Conservation (phyloP, 768 basidiomycete species). For the Mycena maculata region DNA sequence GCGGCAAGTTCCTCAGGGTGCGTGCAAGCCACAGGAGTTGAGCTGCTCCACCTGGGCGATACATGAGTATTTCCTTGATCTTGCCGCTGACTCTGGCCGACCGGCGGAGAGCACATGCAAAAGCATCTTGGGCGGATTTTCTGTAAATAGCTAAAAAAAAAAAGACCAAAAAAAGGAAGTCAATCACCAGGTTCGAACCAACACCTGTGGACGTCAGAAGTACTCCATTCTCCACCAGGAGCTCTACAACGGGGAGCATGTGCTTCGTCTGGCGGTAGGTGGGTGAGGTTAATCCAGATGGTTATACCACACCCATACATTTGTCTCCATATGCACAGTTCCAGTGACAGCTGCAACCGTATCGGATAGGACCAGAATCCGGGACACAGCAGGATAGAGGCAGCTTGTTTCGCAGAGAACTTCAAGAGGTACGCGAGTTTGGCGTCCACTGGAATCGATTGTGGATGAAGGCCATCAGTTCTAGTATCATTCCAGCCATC, state of each 20-base stretch:
- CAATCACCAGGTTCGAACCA: too few species aligned
- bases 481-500: too few species aligned
- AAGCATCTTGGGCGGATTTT: not conserved
- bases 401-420: not conserved
- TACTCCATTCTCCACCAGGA: not conserved
- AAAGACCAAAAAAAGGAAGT: too few species aligned
- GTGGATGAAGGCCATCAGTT: too few species aligned
- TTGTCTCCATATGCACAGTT: not conserved
- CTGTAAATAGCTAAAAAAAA: too few species aligned
- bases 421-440: not conserved
- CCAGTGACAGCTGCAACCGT: not conserved
- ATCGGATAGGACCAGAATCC: not conserved
- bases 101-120: constrained; percentile 15
- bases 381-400: constrained; percentile 1
- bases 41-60: not conserved
- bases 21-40: constrained; percentile 16
- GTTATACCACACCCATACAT: not conserved
- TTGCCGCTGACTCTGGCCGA: too few species aligned
- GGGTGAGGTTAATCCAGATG: not conserved
- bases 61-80: too few species aligned
- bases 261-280: not conserved
- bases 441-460: constrained; percentile 6
- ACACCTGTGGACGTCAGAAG: too few species aligned
- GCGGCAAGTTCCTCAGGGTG: not conserved
- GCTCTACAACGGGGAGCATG: not conserved